Percentiles rank a stretch among this genome's conserved stretches.
phyloP scores from a whole-genome alignment of 441 rosid genomes.

The Pelargonium myrrhifolium region DNA sequence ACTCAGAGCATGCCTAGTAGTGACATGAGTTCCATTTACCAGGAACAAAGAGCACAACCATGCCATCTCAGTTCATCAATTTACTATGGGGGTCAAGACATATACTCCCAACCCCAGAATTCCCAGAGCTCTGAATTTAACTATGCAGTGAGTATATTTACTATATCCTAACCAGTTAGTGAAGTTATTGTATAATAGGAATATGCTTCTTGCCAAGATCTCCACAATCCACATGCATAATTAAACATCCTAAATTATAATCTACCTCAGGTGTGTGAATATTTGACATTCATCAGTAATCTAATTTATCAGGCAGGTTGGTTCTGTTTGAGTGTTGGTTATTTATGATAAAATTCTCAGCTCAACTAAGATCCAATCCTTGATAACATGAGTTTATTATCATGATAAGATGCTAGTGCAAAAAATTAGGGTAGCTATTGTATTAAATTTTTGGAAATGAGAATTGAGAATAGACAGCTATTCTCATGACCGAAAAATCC shows the following conservation, averaged over 20 bases:
- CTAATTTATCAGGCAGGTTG: background rate
- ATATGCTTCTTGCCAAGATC: too few species aligned
- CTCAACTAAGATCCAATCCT: background rate
- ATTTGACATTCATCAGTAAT: too few species aligned
- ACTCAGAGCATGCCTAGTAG: conserved; percentile 17
- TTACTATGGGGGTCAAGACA: conserved; percentile 86
- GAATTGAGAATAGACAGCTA: too few species aligned
- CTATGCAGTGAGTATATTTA: conserved; percentile 36
- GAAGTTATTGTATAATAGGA: background rate
- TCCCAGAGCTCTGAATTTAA: conserved; percentile 32
- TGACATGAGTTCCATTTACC: conserved; percentile 38
- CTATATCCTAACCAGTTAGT: background rate
- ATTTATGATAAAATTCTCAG: background rate
- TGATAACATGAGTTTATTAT: background rate
- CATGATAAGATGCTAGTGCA: background rate
- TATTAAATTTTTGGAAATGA: too few species aligned
- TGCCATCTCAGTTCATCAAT: conserved; percentile 86
- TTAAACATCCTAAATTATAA: too few species aligned
- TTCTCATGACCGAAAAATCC: too few species aligned
- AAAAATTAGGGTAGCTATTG: too few species aligned
- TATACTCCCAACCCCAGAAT: conserved; percentile 46
- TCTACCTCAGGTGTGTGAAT: too few species aligned
- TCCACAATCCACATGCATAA: too few species aligned
- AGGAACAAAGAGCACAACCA: conserved; percentile 66
- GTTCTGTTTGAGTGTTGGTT: background rate